Evolutionary conservation across 2,329 filamentous ascomycete genomes (phyloP).

Genomic region (Colletotrichum sp.): DNA sequence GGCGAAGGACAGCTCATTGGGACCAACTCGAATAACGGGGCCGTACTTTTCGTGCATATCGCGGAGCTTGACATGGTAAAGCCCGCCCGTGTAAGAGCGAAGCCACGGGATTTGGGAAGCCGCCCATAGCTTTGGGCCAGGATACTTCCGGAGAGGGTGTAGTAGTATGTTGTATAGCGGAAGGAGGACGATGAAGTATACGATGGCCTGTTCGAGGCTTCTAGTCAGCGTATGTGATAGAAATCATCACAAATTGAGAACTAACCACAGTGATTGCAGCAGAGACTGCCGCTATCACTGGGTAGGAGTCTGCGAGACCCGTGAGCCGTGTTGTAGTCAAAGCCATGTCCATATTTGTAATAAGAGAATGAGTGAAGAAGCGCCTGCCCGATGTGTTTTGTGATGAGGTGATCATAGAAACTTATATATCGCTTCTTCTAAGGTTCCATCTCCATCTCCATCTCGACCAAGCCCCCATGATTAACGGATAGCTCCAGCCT

Average conservation of each 20-base stretch:
- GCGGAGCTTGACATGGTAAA: constrained; percentile 25
- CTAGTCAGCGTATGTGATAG: neutral
- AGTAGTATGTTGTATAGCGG: constrained; percentile 28
- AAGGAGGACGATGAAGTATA: neutral
- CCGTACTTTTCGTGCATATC: constrained; percentile 45
- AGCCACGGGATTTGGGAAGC: neutral
- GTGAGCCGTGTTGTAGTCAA: neutral
- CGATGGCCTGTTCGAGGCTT: neutral
- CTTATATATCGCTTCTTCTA: neutral
- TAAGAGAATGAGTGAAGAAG: neutral
- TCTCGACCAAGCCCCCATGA: neutral
- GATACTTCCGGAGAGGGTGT: constrained; percentile 31
- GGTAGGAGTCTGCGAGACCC: neutral
- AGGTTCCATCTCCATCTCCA: neutral
- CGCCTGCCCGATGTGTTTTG: neutral
- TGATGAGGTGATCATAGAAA: neutral
- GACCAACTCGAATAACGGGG: constrained; percentile 48
- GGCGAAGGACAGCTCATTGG: constrained; percentile 50
- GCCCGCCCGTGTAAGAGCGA: neutral
- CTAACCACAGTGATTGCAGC: neutral
- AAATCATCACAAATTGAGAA: neutral
- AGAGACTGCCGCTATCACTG: neutral
- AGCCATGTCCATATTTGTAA: neutral
- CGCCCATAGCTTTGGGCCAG: constrained; percentile 27
- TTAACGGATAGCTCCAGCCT: neutral